Percentiles rank a stretch among this genome's conserved stretches.
Conservation (phyloP, 352 stramenopile species). For the Phytophthora cajani region DNA sequence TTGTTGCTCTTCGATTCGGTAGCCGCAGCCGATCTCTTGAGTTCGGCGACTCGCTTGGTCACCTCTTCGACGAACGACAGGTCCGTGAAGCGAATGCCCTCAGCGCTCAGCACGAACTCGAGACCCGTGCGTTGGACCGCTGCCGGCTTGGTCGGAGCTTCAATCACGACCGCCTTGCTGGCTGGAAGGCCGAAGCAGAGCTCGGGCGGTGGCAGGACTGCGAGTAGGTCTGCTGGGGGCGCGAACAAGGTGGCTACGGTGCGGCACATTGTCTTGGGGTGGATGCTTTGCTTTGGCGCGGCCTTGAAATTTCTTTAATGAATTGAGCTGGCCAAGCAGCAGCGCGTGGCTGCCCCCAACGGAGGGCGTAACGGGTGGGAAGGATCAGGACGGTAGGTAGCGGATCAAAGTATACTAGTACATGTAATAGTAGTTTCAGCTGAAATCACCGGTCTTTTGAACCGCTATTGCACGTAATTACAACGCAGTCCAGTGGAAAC, state of each 20-base stretch:
- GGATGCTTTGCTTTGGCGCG: neutral
- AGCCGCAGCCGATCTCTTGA: neutral
- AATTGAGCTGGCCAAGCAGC: neutral
- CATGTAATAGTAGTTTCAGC: neutral
- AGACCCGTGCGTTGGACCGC: neutral
- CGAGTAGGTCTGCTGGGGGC: neutral
- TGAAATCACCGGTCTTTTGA: neutral
- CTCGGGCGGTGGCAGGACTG: neutral
- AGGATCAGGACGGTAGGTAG: neutral
- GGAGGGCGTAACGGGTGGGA: neutral
- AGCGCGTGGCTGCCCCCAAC: too few species aligned
- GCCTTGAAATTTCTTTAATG: neutral
- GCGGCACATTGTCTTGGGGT: neutral
- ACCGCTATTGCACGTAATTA: neutral
- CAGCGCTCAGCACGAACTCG: neutral
- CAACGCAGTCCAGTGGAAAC: neutral
- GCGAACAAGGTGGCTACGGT: neutral
- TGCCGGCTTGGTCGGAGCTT: neutral
- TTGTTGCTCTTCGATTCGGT: neutral
- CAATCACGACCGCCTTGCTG: neutral
- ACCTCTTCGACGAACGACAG: neutral
- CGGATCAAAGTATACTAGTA: too few species aligned
- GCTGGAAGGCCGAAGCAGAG: neutral
- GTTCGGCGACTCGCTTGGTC: neutral
- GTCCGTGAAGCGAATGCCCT: neutral